Conservation (phyloP, 2,329 filamentous ascomycete species). For the Cordyceps cateniannulata region DNA sequence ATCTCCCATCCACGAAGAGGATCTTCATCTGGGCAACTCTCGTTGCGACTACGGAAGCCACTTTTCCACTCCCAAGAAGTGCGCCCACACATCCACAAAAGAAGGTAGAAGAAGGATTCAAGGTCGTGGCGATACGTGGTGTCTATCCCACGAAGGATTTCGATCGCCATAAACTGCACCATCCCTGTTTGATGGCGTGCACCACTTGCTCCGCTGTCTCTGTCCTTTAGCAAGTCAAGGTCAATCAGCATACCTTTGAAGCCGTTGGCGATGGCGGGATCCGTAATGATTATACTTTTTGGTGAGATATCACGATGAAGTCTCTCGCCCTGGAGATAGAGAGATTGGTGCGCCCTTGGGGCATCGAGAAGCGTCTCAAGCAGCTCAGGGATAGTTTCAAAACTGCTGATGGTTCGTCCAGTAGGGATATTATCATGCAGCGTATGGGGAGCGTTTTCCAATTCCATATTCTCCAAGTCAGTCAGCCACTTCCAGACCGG, state of each 20-base stretch:
- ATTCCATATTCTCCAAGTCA: too few species aligned
- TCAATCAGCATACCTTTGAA: slow-evolving; percentile 18
- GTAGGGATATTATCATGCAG: too few species aligned
- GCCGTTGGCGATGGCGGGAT: slow-evolving; percentile 14
- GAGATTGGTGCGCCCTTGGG: slow-evolving; percentile 29
- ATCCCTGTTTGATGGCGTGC: slow-evolving; percentile 4
- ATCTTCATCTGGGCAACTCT: too few species aligned
- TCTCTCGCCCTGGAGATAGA: slow-evolving; percentile 26
- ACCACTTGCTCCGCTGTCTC: too few species aligned
- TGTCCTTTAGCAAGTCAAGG: too few species aligned
- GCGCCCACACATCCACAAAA: too few species aligned
- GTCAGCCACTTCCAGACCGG: too few species aligned
- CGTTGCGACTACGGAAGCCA: too few species aligned
- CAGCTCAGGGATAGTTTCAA: slow-evolving; percentile 24
- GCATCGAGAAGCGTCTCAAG: slow-evolving; percentile 27
- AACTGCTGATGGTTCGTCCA: slow-evolving; percentile 14
- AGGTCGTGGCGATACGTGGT: neutral
- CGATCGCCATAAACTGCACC: slow-evolving; percentile 8
- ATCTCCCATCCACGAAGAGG: too few species aligned
- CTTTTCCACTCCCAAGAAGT: too few species aligned
- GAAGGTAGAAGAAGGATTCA: neutral
- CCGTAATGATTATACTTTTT: slow-evolving; percentile 32
- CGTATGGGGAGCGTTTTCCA: too few species aligned
- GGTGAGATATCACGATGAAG: slow-evolving; percentile 31
- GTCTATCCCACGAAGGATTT: neutral